Base-by-base conservation (phyloP, 1,139 yeast species). In the Zygosaccharomyces pseudobailii region DNA sequence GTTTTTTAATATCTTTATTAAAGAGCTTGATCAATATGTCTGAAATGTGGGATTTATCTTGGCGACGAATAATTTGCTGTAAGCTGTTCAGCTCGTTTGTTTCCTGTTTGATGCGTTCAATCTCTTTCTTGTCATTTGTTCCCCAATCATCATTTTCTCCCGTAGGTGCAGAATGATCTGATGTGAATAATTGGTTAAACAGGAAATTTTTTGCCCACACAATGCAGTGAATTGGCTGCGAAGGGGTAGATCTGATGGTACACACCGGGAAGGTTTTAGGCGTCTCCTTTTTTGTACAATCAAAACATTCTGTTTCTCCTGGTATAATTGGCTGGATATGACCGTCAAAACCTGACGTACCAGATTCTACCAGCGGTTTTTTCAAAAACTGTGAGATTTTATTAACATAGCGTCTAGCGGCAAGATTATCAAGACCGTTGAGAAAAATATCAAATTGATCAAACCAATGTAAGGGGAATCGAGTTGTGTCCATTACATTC, bases 151-250 rank as follows among this genome's bases (percentile, higher is more conserved):
- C 72, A 10, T 64, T 66, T 9, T 65, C 70, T 13, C 75, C 74
- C 23, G 72, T 68, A 45, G 78, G 80, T 13, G 45, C 27, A 10
- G 44, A 43, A 25, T 50, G 54, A n/a, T 45, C 46, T 10, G 58
- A 51, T 25, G 82, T 90, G 66, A 89, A 92, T 45, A 94, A 71
- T 62, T 89, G 95, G 34, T 79, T 74, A 62, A 90, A 89, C 46
- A 94, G 69, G 62, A 87, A 94, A 58, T 86, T 88, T 61, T 94
- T 94, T 10, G 97, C 96, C 98, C 99, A 94, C 0, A 95, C 95
- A 36, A 94, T 84, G 64, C 97, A 88, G 63, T 94, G 99, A 7
- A 92, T 84, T 0, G 97, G 97, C 63, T 85, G 90, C 0, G 96
- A 87, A 0, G 98, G 99, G 0, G 98, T 92, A 7, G 96, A 87